Evolutionary conservation across 1,284 basidiomycete genomes (phyloP).

Genomic region (Baeospora myosura): DNA sequence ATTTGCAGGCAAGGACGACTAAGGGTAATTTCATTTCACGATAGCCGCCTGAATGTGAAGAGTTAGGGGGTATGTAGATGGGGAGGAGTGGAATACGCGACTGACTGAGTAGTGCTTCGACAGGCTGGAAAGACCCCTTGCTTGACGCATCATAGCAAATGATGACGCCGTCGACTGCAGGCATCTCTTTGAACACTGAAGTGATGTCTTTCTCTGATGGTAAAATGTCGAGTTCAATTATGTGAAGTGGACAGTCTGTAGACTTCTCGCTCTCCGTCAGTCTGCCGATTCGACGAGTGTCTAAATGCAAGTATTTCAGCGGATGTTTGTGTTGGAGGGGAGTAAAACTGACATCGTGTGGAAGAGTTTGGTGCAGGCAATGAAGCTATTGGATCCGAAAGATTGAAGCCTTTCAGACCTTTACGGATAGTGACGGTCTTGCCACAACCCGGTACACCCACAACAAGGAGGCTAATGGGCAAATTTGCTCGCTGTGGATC

Average conservation of each 20-base stretch:
- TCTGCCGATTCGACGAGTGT: constrained; percentile 42
- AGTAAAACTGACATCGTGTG: constrained; percentile 34
- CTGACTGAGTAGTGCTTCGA: constrained; percentile 60
- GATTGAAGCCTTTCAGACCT: constrained; percentile 53
- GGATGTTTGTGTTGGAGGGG: no score
- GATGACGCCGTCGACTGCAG: constrained; percentile 60
- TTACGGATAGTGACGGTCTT: constrained; percentile 65
- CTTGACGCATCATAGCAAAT: constrained; percentile 70
- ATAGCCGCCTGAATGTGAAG: constrained; percentile 41
- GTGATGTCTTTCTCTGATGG: constrained; percentile 16
- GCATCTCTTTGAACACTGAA: constrained; percentile 38
- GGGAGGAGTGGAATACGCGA: constrained; percentile 11
- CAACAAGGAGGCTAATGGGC: constrained; percentile 1
- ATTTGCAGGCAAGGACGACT: constrained; percentile 72
- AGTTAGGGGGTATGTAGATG: constrained; percentile 2
- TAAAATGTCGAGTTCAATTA: constrained; percentile 50
- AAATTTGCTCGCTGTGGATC: not conserved
- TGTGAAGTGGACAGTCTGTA: constrained; percentile 35
- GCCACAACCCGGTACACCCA: constrained; percentile 44
- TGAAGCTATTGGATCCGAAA: constrained; percentile 38
- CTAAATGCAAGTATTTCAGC: constrained; percentile 26
- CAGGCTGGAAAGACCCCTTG: constrained; percentile 49
- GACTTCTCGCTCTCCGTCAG: constrained; percentile 29
- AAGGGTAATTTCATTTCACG: constrained; percentile 46
- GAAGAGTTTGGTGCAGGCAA: constrained; percentile 26